These are phyloP conservation scores for Lagenidium sp. DNA, from an alignment of 352 stramenopile species.

Conservation along the genomic window DNA sequence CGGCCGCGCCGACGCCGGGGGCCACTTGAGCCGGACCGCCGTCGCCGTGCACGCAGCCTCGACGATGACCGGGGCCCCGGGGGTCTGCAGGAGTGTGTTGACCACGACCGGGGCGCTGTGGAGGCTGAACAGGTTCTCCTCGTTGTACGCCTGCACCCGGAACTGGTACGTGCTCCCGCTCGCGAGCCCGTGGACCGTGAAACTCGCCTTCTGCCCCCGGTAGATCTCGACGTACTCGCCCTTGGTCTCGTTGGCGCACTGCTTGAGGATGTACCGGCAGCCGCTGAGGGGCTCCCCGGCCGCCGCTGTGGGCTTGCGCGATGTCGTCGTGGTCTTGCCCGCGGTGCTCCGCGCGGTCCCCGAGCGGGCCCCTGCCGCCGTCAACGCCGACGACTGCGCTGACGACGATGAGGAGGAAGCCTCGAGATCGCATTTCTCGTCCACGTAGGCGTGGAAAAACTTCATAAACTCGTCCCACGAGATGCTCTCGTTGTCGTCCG, in stretches of 20 bases:
- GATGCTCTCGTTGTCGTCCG: slow-evolving; percentile 83
- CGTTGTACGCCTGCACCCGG: slow-evolving; percentile 77
- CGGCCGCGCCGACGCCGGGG: slow-evolving; percentile 21
- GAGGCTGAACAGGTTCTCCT: slow-evolving; percentile 54
- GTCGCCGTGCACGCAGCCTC: slow-evolving; percentile 13
- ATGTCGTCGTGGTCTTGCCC: slow-evolving; percentile 7
- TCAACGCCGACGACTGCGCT: background rate
- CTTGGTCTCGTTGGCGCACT: slow-evolving; percentile 68
- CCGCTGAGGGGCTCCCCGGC: no score
- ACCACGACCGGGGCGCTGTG: slow-evolving; percentile 69
- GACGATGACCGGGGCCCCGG: slow-evolving; percentile 28
- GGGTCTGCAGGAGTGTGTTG: slow-evolving; percentile 80
- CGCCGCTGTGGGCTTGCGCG: no score
- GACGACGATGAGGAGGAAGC: slow-evolving; percentile 2
- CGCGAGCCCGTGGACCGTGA: slow-evolving; percentile 71
- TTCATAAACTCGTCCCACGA: slow-evolving; percentile 79
- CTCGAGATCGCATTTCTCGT: slow-evolving; percentile 20
- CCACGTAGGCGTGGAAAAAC: slow-evolving; percentile 62
- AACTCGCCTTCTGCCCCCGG: slow-evolving; percentile 45
- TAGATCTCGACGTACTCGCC: slow-evolving; percentile 87
- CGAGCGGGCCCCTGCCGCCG: background rate
- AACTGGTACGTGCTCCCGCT: slow-evolving; percentile 86
- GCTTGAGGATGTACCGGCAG: slow-evolving; percentile 83
- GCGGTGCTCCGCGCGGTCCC: background rate
- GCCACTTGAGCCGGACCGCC: slow-evolving; percentile 47